Evolutionary conservation across 805 yeast genomes (phyloP), one percentile per base, ranked within the genome.

Genomic region (Wickerhamiella qilinensis): DNA sequence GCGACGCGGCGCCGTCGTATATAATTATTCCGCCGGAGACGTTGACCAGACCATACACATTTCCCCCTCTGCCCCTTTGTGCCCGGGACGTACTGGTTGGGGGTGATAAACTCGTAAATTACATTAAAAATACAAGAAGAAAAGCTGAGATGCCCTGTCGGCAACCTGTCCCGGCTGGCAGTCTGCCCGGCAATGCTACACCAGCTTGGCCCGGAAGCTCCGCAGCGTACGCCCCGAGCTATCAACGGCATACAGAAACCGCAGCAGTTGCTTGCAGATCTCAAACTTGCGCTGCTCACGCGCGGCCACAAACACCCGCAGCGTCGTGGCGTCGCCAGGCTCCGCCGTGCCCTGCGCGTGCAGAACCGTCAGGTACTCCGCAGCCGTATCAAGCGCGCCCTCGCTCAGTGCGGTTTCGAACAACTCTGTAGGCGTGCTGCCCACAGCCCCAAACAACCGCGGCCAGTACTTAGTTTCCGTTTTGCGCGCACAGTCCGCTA

Each of bases 391-490:
- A 15, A 64, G 50, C 28, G 55, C 52, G n/a, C 54, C 54, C 11
- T 44, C 36, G 4, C 42, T 37, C 35, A 63, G 47, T 34, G 65
- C 58, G 36, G 47, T 44, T 43, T 62, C 63, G 28, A 63, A 49
- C 19, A 49, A 46, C 43, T 58, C 48, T 9, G 39, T 42, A 1
- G 54, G 50, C 9, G 57, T 55, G 16, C 58, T 44, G 2, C 64
- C 67, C 1, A 55, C 52, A 3, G 58, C 51, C 16, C 50, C 53
- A 42, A 64, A 63, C 33, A 63, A 49, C 16, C 43, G 43, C n/a
- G 48, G 38, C 80, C 80, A 73, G 49, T 68, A 68, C 30, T 60
- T 63, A 36, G 67, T 62, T 47, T 73, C 80, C 14, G 72, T 73
- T 43, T 73, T 73, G 24, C 80, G 56, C 25, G 76, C 68, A 46